Conservation (phyloP, 2,329 filamentous ascomycete species). For the Pseudogymnoascus sp. region DNA sequence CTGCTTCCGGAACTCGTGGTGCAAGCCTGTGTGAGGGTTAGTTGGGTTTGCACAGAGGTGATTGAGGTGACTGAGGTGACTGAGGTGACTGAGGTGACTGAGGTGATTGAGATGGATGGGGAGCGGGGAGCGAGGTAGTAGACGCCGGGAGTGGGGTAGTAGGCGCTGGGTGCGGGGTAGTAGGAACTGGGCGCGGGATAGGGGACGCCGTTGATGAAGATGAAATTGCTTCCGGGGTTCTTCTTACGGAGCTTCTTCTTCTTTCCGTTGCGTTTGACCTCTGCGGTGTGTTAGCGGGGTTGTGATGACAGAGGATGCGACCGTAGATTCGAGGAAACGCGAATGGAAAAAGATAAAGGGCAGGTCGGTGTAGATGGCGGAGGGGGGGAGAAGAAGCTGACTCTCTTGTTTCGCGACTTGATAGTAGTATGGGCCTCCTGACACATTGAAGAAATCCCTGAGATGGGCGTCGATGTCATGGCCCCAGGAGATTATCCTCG, state of each 20-base stretch:
- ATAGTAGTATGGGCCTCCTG: background rate
- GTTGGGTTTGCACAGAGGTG: background rate
- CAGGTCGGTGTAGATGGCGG: background rate
- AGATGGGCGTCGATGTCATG: background rate
- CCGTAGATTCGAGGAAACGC: background rate
- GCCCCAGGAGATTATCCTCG: background rate
- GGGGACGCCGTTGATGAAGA: background rate
- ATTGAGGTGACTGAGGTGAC: background rate
- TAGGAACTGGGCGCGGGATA: background rate
- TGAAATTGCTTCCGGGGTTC: background rate
- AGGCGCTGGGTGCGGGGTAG: background rate
- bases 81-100: background rate
- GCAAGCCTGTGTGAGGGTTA: background rate
- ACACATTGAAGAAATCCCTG: background rate
- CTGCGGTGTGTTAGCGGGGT: background rate
- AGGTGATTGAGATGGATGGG: background rate
- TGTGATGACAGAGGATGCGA: background rate
- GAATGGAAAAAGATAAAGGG: background rate
- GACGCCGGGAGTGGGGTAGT: background rate
- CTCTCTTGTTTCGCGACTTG: background rate
- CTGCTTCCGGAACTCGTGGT: constrained; percentile 1
- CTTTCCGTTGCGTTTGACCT: background rate
- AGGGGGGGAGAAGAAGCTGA: background rate
- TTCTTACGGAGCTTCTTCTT: background rate
- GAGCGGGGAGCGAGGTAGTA: background rate